These are phyloP conservation scores for Citrullus colocynthis DNA, from an alignment of 306 rosid species.

Conservation along the genomic window DNA sequence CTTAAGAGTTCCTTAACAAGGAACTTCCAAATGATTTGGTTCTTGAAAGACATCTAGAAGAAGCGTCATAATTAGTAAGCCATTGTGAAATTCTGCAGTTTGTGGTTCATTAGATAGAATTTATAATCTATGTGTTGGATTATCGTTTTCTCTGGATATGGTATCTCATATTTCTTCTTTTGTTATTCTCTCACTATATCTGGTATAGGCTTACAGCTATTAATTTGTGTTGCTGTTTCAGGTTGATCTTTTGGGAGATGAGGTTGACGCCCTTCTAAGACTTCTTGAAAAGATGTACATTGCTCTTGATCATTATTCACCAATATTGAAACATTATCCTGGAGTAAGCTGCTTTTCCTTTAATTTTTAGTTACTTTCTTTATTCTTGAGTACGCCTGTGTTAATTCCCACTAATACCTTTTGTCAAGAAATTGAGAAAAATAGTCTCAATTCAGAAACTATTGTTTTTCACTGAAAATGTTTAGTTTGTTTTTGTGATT, in stretches of 20 bases:
- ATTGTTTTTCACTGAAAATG: neutral
- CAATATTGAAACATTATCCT: constrained; percentile 81
- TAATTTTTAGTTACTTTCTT: neutral
- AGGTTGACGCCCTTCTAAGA: constrained; percentile 50
- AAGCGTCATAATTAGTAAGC: neutral
- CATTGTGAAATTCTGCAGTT: neutral
- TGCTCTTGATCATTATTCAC: constrained; percentile 90
- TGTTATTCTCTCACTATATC: neutral
- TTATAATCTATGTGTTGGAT: neutral
- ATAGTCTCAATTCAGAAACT: neutral
- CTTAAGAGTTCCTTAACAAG: neutral
- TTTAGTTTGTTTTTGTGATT: neutral
- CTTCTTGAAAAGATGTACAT: constrained; percentile 63
- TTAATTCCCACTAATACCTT: neutral
- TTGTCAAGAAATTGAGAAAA: neutral
- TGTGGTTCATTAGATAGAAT: neutral
- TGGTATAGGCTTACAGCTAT: neutral
- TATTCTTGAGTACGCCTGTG: neutral
- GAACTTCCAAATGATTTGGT: neutral
- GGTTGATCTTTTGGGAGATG: constrained; percentile 92
- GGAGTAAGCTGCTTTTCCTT: constrained; percentile 51
- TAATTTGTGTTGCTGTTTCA: constrained; percentile 20
- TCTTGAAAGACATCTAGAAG: neutral
- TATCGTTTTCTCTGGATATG: neutral
- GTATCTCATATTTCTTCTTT: neutral